phyloP scores from a whole-genome alignment of 1,284 basidiomycete species.

The Malassezia slooffiae region DNA sequence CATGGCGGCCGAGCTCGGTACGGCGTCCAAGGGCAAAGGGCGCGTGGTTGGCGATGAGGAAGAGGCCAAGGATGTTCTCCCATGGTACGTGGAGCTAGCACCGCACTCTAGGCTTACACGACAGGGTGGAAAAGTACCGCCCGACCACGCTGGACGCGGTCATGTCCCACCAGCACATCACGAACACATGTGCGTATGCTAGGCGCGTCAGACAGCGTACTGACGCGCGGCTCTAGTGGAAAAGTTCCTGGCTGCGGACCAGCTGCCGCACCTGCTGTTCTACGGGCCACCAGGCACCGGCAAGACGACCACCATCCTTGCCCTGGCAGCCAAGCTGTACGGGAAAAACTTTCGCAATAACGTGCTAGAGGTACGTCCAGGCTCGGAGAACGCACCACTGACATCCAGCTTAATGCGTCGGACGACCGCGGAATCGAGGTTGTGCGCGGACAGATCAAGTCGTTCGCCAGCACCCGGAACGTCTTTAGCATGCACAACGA shows the following conservation, averaged over 20 bases:
- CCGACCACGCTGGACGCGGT: constrained; percentile 40
- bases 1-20: too few species aligned
- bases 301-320: constrained; percentile 95
- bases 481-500: constrained; percentile 50
- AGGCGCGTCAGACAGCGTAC: not conserved
- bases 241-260: constrained; percentile 86
- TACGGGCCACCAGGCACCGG: constrained; percentile 96
- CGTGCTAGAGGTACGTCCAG: constrained; percentile 71
- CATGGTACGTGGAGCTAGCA: constrained; percentile 8
- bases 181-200: constrained; percentile 24
- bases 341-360: constrained; percentile 70
- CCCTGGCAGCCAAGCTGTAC: constrained; percentile 85
- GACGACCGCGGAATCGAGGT: constrained; percentile 98
- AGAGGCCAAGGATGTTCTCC: constrained; percentile 5
- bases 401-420: constrained; percentile 89
- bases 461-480: constrained; percentile 90
- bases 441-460: constrained; percentile 95
- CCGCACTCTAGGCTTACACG: not conserved
- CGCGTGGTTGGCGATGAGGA: not conserved
- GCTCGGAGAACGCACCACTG: not conserved
- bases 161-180: constrained; percentile 44
- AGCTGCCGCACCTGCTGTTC: constrained; percentile 87
- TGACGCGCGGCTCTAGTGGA: constrained; percentile 22
- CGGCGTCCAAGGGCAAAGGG: constrained; percentile 8
- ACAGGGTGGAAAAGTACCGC: constrained; percentile 45